Conservation (phyloP, 306 rosid genomes). For the Calophaca sinica region DNA sequence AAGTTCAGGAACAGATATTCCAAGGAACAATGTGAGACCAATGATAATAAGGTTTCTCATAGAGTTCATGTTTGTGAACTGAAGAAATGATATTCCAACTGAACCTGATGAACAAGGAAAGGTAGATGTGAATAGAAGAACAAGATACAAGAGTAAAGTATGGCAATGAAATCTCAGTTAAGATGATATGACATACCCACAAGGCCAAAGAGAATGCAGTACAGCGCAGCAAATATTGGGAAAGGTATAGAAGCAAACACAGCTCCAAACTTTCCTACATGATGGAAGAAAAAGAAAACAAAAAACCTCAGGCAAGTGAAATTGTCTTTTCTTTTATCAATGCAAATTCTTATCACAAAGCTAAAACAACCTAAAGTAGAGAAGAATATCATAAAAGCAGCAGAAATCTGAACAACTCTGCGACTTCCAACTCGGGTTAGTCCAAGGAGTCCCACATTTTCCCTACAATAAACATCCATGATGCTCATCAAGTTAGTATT, state of each 20-base stretch:
- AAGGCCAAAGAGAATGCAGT: constrained; percentile 87
- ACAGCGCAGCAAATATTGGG: constrained; percentile 79
- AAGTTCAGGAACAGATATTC: constrained; percentile 82
- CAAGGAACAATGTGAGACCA: constrained; percentile 84
- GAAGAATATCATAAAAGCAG: constrained; percentile 95
- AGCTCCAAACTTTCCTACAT: constrained; percentile 89
- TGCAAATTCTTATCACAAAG: constrained; percentile 12
- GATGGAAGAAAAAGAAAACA: constrained; percentile 13
- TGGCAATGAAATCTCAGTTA: constrained; percentile 10
- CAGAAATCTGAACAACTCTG: constrained; percentile 88
- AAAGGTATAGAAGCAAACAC: constrained; percentile 94
- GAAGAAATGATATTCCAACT: constrained; percentile 88
- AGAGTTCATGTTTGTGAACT: constrained; percentile 90
- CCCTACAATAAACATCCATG: constrained; percentile 60
- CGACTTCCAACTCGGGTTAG: constrained; percentile 96
- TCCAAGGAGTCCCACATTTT: constrained; percentile 97
- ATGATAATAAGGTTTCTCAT: constrained; percentile 91
- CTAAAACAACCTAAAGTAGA: constrained; percentile 69
- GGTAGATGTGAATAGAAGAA: constrained; percentile 37
- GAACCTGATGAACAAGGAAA: constrained; percentile 66
- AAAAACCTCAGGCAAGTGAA: background rate
- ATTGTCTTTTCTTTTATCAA: background rate
- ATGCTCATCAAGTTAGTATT: constrained; percentile 34
- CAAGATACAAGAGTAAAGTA: background rate
- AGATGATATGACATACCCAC: constrained; percentile 68